Percentiles rank a stretch among this genome's conserved stretches.
Evolutionary conservation across 441 rosid species (phyloP).

Genomic region (Cnidoscolus chayamansa): DNA sequence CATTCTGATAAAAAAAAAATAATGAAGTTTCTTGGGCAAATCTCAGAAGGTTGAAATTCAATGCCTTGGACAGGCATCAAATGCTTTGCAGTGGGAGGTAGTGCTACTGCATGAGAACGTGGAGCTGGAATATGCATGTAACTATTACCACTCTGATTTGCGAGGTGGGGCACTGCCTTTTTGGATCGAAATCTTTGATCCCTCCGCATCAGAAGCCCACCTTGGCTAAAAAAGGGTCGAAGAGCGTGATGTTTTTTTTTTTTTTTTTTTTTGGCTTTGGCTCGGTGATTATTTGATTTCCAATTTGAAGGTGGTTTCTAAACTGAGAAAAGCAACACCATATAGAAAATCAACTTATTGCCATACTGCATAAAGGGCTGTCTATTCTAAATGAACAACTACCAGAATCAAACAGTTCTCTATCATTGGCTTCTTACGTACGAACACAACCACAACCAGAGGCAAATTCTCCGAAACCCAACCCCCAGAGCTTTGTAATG

Average conservation of each 20-base stretch:
- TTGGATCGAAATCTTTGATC: conserved; percentile 32
- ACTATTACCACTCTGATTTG: conserved; percentile 43
- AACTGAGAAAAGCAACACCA: conserved; percentile 29
- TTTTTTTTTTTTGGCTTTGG: conserved; percentile 19
- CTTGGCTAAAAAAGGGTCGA: conserved; percentile 20
- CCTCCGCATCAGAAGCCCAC: conserved; percentile 50
- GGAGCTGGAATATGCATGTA: conserved; percentile 41
- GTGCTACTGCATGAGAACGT: conserved; percentile 43
- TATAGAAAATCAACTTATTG: conserved; percentile 34
- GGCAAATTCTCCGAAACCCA: conserved; percentile 39
- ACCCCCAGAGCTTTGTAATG: conserved; percentile 26
- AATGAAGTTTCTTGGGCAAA: conserved; percentile 73
- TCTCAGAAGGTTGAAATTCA: conserved; percentile 70
- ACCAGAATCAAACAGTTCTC: conserved; percentile 36
- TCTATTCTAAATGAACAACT: conserved; percentile 40
- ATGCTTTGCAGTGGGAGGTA: conserved; percentile 50
- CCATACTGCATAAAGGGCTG: conserved; percentile 40
- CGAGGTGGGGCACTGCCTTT: conserved; percentile 37
- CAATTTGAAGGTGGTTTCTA: conserved; percentile 32
- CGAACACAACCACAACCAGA: conserved; percentile 44
- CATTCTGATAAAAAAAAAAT: conserved; percentile 72
- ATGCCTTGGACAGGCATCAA: conserved; percentile 48
- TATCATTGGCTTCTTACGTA: conserved; percentile 38
- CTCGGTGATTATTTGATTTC: conserved; percentile 32
- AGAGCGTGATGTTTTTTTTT: conserved; percentile 16